Evolutionary conservation across 2,329 filamentous ascomycete species (phyloP), one percentile per base, ranked within the genome.

Genomic region (Fusarium concolor): DNA sequence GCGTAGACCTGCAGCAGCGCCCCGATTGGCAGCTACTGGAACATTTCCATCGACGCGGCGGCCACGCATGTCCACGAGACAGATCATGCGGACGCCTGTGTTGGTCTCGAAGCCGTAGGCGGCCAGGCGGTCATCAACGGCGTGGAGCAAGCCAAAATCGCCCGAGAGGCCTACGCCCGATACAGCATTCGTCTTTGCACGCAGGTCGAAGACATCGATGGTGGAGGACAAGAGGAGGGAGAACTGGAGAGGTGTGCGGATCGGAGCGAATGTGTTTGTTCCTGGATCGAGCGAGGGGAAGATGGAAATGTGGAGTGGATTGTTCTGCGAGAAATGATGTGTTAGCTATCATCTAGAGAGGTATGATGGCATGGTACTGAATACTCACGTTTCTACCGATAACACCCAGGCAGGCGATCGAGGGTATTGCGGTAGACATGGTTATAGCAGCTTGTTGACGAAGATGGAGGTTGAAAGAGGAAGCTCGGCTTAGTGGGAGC

Each of bases 21-120:
- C 72, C 9, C 75, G 49, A 39, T 54, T 47, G 10, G 56, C 67
- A 42, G 64, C 65, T 4, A 62, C 61, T 11, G 73, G 75, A 50
- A 62, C 51, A 43, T 61, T 59, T 2, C 56, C 57, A 29, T 79
- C 81, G 53, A 84, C 80, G 49, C 86, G 81, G 22, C 91, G 84
- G 2, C 94, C 94, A 71, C 94, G 89, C 87, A 97, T 93, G 80
- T 99, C 95, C 29, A 98, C 91, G 5, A 97, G 88, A 66, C 94
- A 90, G 33, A 98, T 89, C 75, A 99, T 90, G 77, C 95, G 94
- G 67, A 97, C 89, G 39, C 94, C 94, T 26, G 96, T 98, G 80
- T 97, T 98, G 57, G 96, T 97, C 79, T 98, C 88, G 89, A 93
- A 97, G 74, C 96, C 96, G 82, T 98, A 99, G 71, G 94, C 92